Base-by-base conservation (phyloP, 495 filamentous ascomycete species). In the Podospora fimiseda region DNA sequence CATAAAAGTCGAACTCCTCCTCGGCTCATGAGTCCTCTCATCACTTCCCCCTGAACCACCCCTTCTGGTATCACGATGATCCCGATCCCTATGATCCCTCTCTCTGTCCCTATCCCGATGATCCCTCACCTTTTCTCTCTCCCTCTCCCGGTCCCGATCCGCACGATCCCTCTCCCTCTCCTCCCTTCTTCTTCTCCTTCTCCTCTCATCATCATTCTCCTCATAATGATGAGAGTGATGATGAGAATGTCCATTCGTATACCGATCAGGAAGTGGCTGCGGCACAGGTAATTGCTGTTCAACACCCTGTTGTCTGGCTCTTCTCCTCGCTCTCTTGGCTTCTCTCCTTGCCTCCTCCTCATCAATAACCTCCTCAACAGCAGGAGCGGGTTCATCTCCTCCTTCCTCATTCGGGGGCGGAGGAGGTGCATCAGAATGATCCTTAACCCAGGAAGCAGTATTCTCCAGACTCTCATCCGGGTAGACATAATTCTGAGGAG, bases 361-460 rank as follows among this genome's bases (percentile, higher is more conserved):
- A 51, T 77, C 70, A 19, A 50, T 39, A 16, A 65, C 65, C 42
- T 55, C 60, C 4, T 58, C 55, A 2, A 53, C 64, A 7, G 60
- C 57, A 0, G 59, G 54, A 14, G 48, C 43, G 16, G 19, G 45
- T 8, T 39, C 44, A 0, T 42, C 51, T 8, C 41, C 65, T 6
- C 63, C 69, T 9, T 60, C 53, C 2, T 61, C 60, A 37, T 64
- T 60, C 5, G 68, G 69, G 1, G 76, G 75, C 18, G 78, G 77
- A 3, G 76, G 77, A 2, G 77, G 77, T 5, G 76, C 75, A 49
- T 81, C 78, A 1, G 75, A 76, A 57, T 80, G 76, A n/a, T 81
- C 78, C 61, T 79, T 78, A 9, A 80, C 78, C 78, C 78, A 81
- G 3, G 77, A 80, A 38, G 74, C 73, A 9, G 78, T 81, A 13